Evolutionary conservation across 371 early-diverging fungal genomes (phyloP).

Genomic region (Rhizopus delemar): DNA sequence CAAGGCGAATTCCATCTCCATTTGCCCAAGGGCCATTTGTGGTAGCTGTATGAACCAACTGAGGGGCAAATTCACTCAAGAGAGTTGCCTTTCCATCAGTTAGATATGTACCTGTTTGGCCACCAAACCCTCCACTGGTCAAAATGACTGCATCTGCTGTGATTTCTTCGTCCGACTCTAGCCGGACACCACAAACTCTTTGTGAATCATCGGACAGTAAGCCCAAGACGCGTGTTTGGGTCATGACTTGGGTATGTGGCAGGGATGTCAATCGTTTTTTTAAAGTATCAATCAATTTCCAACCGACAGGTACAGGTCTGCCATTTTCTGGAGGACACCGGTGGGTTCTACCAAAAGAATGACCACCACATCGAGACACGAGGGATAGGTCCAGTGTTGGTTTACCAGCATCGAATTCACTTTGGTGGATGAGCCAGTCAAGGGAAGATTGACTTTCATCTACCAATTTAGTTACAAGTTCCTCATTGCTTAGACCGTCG

Average conservation of each 20-base stretch:
- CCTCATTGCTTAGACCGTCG: constrained; percentile 56
- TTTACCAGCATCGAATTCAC: constrained; percentile 36
- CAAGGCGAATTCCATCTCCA: constrained; percentile 80
- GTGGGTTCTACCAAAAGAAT: constrained; percentile 71
- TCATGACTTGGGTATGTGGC: constrained; percentile 49
- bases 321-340: constrained; percentile 58
- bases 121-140: constrained; percentile 41
- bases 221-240: constrained; percentile 37
- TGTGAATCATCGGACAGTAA: constrained; percentile 2
- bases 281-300: constrained; percentile 60
- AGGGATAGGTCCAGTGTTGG: constrained; percentile 55
- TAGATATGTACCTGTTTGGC: constrained; percentile 26
- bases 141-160: constrained; percentile 32
- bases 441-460: constrained; percentile 69
- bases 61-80: constrained; percentile 61
- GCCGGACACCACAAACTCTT: constrained; percentile 24
- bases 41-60: constrained; percentile 66
- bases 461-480: constrained; percentile 63
- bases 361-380: constrained; percentile 80
- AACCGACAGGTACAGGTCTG: constrained; percentile 67
- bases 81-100: constrained; percentile 30
- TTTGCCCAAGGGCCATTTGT: constrained; percentile 85
- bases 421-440: constrained; percentile 70
- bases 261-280: constrained; percentile 28
- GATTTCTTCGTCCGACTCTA: constrained; percentile 28